Conservation (phyloP, 768 basidiomycete species). For the Suillus subluteus region DNA sequence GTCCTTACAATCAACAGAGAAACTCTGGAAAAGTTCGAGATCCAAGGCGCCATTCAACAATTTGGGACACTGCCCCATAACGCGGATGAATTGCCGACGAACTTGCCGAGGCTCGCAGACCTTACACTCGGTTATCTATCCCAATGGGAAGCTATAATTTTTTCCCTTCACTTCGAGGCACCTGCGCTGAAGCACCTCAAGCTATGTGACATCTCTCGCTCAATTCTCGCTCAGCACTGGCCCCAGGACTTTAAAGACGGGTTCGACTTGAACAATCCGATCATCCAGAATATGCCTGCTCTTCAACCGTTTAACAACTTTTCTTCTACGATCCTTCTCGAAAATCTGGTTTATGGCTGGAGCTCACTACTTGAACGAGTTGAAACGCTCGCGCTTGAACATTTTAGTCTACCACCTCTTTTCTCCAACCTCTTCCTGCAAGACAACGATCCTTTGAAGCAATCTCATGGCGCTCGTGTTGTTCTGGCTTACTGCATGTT, state of each 20-base stretch:
- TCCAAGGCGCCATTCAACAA: slow-evolving; percentile 10
- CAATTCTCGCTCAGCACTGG: neutral
- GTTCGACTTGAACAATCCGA: too few species aligned
- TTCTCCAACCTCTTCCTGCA: neutral
- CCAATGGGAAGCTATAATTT: slow-evolving; percentile 11
- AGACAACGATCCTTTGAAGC: neutral
- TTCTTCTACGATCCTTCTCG: slow-evolving; percentile 12
- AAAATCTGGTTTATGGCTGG: neutral
- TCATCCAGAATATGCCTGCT: neutral
- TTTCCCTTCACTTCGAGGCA: neutral
- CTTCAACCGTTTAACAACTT: neutral
- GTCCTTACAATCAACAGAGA: slow-evolving; percentile 3
- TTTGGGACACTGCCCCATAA: neutral
- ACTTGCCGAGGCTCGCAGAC: slow-evolving; percentile 11
- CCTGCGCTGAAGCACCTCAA: slow-evolving; percentile 14
- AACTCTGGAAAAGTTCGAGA: slow-evolving; percentile 13
- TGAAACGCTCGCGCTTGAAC: slow-evolving; percentile 7
- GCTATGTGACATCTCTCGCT: slow-evolving; percentile 8
- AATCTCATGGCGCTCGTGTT: neutral
- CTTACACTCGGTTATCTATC: slow-evolving; percentile 11
- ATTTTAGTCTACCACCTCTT: neutral
- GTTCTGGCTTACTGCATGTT: neutral
- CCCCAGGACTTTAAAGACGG: neutral
- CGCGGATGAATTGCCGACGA: neutral
- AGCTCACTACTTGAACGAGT: slow-evolving; percentile 4